phyloP scores from a whole-genome alignment of 2,329 filamentous ascomycete species.

The Geosmithia putterillii region DNA sequence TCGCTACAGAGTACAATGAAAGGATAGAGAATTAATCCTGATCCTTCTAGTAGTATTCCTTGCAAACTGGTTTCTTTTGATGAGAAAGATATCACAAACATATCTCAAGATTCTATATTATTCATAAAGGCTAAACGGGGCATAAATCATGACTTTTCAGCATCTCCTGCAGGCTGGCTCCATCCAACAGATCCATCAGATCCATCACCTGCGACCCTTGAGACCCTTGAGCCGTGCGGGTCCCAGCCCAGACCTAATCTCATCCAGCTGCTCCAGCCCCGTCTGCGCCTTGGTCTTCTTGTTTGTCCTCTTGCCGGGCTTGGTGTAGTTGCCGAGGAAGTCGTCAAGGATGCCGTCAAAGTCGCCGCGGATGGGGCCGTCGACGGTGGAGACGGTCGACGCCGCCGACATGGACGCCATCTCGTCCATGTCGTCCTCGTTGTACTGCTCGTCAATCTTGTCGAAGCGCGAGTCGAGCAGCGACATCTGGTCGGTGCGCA shows the following conservation, averaged over 20 bases:
- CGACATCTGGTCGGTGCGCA: slow-evolving; percentile 76
- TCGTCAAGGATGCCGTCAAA: slow-evolving; percentile 90
- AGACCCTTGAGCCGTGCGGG: slow-evolving; percentile 53
- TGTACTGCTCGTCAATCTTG: slow-evolving; percentile 70
- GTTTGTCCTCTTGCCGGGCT: slow-evolving; percentile 58
- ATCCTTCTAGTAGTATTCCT: too few relatives aligned
- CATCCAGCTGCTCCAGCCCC: slow-evolving; percentile 81
- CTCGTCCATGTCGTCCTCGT: slow-evolving; percentile 33
- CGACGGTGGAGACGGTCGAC: slow-evolving; percentile 54
- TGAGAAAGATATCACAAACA: too few relatives aligned
- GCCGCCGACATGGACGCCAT: slow-evolving; percentile 46
- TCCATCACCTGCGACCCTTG: slow-evolving; percentile 1
- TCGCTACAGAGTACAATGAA: too few relatives aligned
- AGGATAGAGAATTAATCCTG: too few relatives aligned
- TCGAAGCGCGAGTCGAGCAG: slow-evolving; percentile 87
- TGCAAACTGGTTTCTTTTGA: too few relatives aligned
- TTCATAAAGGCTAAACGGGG: neutral
- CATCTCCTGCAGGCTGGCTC: too few relatives aligned
- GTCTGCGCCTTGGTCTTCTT: slow-evolving; percentile 73
- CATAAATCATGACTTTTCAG: neutral
- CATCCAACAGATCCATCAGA: too few relatives aligned
- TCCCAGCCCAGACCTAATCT: slow-evolving; percentile 70
- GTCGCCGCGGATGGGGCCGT: slow-evolving; percentile 58
- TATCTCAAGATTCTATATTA: too few relatives aligned
- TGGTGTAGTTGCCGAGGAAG: slow-evolving; percentile 66